Conservation (phyloP, 2,329 filamentous ascomycete genomes). For the Pyricularia pennisetigena region DNA sequence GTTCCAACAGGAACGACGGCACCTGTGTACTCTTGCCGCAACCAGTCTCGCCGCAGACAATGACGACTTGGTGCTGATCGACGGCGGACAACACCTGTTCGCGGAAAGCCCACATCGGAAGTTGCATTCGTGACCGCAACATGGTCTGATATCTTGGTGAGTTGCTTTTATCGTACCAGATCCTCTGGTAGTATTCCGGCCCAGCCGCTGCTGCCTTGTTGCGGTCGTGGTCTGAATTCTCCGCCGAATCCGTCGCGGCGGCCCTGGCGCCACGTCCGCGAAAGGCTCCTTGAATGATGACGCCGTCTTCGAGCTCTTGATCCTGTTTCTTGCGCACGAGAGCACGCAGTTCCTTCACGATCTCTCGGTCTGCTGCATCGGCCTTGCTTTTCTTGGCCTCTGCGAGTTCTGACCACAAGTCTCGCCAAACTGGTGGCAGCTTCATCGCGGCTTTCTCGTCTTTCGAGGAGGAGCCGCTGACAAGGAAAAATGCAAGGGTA, state of each 20-base stretch:
- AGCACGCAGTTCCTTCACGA: conserved; percentile 58
- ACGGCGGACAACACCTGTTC: conserved; percentile 69
- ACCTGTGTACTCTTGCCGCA: conserved; percentile 94
- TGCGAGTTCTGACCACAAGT: conserved; percentile 74
- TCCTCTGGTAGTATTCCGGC: conserved; percentile 41
- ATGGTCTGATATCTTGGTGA: conserved; percentile 64
- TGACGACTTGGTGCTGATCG: conserved; percentile 73
- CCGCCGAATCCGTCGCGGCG: conserved; percentile 34
- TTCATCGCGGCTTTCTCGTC: conserved; percentile 80
- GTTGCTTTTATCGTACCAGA: conserved; percentile 49
- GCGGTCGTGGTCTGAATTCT: conserved; percentile 37
- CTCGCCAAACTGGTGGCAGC: conserved; percentile 71
- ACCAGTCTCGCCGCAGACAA: conserved; percentile 93
- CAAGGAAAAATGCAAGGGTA: conserved; percentile 69
- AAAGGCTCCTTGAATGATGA: conserved; percentile 71
- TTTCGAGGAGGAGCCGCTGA: conserved; percentile 67
- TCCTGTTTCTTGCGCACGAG: conserved; percentile 60
- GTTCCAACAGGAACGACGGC: conserved; percentile 86
- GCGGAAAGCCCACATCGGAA: conserved; percentile 85
- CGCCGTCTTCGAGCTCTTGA: conserved; percentile 60
- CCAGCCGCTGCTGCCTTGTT: conserved; percentile 24
- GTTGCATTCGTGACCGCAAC: conserved; percentile 64
- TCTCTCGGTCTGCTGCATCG: conserved; percentile 60
- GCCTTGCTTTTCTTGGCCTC: conserved; percentile 58
- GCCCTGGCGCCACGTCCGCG: conserved; percentile 45